Base-by-base conservation (phyloP, 2,329 filamentous ascomycete species). In the Calycina herbarum region DNA sequence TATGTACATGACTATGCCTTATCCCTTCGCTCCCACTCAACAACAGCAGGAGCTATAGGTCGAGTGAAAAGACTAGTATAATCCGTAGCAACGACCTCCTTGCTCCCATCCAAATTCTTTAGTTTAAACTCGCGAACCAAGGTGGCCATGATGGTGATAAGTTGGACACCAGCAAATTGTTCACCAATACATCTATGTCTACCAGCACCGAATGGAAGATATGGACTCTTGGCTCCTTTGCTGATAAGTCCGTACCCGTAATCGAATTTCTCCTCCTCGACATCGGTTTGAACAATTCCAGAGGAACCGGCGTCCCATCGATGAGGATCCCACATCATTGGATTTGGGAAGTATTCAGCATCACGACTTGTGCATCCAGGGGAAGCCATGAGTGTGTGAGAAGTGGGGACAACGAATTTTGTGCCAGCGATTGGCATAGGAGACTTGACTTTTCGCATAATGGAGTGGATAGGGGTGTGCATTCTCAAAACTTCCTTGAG, bases 161-260 rank as follows among this genome's bases (percentile, higher is more conserved):
- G 83, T 80, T 98, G 94, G 65, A 96, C 84, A 77, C 96, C 96
- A 72, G 94, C 94, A 78, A 97, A 98, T 75, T 97, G 93, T 83
- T 98, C 94, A 70, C 94, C 94, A 75, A 98, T 97, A 80, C 94
- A 98, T 71, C 94, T 85, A 80, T 98, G 94, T 71, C 94, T 85
- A 54, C 94, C 94, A 35, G 94, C 94, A 66, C 94, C 94, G 76
- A 98, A 98, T 1, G 94, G 94, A 59, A 98, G 86, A 78, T 97
- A 98, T 0, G 94, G 94, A 62, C 91, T 96, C 66, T 87, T 87
- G 15, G 92, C 89, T 64, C 94, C 94, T 83, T 97, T 97, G 83
- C 88, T 94, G 71, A 97, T 91, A 61, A 96, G 82, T 68, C 94
- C 94, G 78, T 96, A 97, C 40, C 94, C 94, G 77, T 97, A 97